A percentile compares a stretch with the other conserved stretches of the same genome.
These are phyloP conservation scores for Pythium dissimile DNA, from an alignment of 352 stramenopile genomes.

Conservation along the genomic window DNA sequence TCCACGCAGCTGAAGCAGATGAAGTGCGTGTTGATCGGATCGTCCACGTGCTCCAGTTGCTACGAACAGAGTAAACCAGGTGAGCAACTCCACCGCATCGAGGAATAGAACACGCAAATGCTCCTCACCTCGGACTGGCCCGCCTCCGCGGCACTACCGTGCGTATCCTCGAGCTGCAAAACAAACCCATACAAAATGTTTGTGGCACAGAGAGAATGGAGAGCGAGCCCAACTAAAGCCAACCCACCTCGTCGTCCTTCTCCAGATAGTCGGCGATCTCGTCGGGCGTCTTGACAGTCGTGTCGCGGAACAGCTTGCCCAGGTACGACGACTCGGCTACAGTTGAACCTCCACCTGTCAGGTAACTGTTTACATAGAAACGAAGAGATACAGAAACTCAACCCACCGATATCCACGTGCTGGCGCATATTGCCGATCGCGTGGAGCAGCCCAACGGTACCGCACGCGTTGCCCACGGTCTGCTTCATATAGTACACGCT, in stretches of 20 bases:
- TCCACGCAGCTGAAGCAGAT: slow-evolving; percentile 94
- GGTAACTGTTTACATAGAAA: no score
- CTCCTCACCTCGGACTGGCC: slow-evolving; percentile 78
- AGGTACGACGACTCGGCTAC: slow-evolving; percentile 47
- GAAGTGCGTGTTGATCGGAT: slow-evolving; percentile 96
- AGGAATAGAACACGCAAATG: slow-evolving; percentile 22
- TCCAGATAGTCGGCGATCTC: slow-evolving; percentile 89
- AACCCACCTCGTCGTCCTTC: slow-evolving; percentile 78
- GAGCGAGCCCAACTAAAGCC: no score
- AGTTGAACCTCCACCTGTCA: no score
- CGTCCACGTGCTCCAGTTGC: slow-evolving; percentile 88
- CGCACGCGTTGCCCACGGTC: slow-evolving; percentile 96
- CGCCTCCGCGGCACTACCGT: slow-evolving; percentile 87
- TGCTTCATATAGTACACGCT: slow-evolving; percentile 93
- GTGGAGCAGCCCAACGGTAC: slow-evolving; percentile 95
- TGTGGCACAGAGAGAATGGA: no score
- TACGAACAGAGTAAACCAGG: slow-evolving; percentile 13
- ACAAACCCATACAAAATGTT: no score
- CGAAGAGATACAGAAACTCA: not conserved
- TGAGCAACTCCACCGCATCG: not conserved
- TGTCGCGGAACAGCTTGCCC: slow-evolving; percentile 81
- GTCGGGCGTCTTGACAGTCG: slow-evolving; percentile 65
- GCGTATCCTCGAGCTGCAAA: slow-evolving; percentile 86
- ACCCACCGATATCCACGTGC: slow-evolving; percentile 58
- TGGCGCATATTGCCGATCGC: slow-evolving; percentile 90